phyloP scores from a whole-genome alignment of 2,329 filamentous ascomycete species.

The Claviceps capensis region DNA sequence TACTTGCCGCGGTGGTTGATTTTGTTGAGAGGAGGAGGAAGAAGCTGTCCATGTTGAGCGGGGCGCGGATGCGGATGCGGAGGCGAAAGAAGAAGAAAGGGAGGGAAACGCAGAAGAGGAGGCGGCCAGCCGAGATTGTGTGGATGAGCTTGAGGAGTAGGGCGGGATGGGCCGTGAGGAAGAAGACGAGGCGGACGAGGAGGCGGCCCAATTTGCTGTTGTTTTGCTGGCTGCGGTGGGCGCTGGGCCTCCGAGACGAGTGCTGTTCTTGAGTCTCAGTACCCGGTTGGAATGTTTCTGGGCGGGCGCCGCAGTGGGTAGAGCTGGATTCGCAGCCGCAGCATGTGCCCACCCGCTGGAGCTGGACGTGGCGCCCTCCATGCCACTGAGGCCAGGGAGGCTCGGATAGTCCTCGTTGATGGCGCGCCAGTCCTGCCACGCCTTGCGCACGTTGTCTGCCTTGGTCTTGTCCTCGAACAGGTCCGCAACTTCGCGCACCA shows the following conservation, averaged over 20 bases:
- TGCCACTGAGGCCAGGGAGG: constrained; percentile 60
- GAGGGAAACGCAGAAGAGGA: neutral
- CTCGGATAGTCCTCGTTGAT: constrained; percentile 94
- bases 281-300: constrained; percentile 40
- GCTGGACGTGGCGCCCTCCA: constrained; percentile 45
- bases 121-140: neutral
- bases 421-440: constrained; percentile 91
- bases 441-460: constrained; percentile 57
- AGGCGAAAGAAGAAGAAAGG: neutral
- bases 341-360: constrained; percentile 47
- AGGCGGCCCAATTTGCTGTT: neutral
- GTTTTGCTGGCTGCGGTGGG: constrained; percentile 5
- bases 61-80: constrained; percentile 7
- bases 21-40: constrained; percentile 9
- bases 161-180: constrained; percentile 8
- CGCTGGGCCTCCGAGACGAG: constrained; percentile 26
- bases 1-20: constrained; percentile 21
- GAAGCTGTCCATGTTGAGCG: constrained; percentile 17
- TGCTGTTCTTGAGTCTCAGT: constrained; percentile 46
- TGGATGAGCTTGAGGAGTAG: constrained; percentile 21
- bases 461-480: constrained; percentile 77
- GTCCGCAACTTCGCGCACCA: constrained; percentile 83
- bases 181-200: neutral
- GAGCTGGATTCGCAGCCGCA: constrained; percentile 40
- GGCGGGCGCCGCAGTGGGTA: constrained; percentile 24